phyloP scores from a whole-genome alignment of 2,329 filamentous ascomycete genomes.

The Penicillium frequentans region DNA sequence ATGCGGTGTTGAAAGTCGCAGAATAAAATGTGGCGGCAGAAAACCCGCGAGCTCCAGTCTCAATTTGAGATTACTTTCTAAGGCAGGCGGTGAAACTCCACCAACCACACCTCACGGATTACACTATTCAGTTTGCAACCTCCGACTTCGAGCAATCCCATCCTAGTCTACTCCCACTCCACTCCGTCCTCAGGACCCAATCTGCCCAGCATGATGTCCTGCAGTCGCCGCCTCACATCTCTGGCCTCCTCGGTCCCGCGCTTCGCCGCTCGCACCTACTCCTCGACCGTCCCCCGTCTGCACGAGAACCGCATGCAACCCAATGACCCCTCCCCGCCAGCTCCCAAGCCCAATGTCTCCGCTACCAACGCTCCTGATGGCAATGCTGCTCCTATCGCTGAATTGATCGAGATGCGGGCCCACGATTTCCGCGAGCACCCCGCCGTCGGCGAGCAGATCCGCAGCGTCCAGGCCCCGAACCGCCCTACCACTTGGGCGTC shows the following conservation, averaged over 20 bases:
- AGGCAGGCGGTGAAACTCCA: conserved; percentile 17
- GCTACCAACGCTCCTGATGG: conserved; percentile 60
- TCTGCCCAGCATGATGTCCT: conserved; percentile 45
- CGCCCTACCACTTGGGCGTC: conserved; percentile 76
- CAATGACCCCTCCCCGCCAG: conserved; percentile 59
- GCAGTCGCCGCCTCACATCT: conserved; percentile 48
- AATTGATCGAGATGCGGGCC: conserved; percentile 50
- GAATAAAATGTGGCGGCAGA: conserved; percentile 20
- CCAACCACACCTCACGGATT: conserved; percentile 35
- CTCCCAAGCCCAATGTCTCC: conserved; percentile 56
- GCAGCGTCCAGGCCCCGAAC: conserved; percentile 81
- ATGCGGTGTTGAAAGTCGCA: background rate
- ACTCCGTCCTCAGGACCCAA: conserved; percentile 21
- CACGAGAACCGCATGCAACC: conserved; percentile 46
- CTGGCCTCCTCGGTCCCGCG: conserved; percentile 41
- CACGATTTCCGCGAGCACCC: conserved; percentile 56
- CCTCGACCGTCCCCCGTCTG: conserved; percentile 43
- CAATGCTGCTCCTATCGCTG: conserved; percentile 57
- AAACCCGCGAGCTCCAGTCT: conserved; percentile 9
- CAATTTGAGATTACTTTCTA: background rate
- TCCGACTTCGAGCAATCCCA: conserved; percentile 1
- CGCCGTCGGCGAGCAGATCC: conserved; percentile 55
- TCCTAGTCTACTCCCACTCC: conserved; percentile 11
- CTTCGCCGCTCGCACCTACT: conserved; percentile 41
- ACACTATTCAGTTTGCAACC: conserved; percentile 15